Evolutionary conservation across 2,329 filamentous ascomycete species (phyloP), one percentile per base, ranked within the genome.

Genomic region (Colletotrichum godetiae): DNA sequence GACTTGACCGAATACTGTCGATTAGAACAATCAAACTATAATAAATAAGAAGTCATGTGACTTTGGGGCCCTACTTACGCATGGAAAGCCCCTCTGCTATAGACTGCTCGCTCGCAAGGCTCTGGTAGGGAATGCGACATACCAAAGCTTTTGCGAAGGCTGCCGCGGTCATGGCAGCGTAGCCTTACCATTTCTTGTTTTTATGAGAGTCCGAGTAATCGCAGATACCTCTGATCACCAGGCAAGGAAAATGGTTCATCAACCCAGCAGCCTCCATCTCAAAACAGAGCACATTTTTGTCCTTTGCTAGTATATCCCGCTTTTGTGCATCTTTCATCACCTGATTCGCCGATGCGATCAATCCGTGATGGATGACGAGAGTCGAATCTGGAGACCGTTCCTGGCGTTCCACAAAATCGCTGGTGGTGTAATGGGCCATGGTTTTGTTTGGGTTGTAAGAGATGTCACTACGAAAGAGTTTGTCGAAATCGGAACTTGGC

Each of bases 271-370:
- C 22, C 13, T 37, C 22, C 33, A 15, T 27, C 12, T 59, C 57
- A 3, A 80, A 72, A 24, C 75, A 80, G 0, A 77, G 79, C 10
- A 80, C 6, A 79, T 79, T 0, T 76, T 78, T 66, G 79, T 80
- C 79, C 79, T 82, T 65, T 82, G 81, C 60, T 82, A 82, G 61
- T 79, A 80, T 65, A 67, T 83, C 80, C 1, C 82, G 75, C 5
- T 73, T 7, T 1, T 8, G 0, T 0, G 76, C 80, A 61, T 81
- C 62, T 33, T 80, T 79, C 71, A 84, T 80, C 12, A 82, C 1
- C n/a, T 72, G 69, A 57, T 82, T 81, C 0, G 57, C 80, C 0
- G 79, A 82, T 1, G 80, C 82, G 65, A 84, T 82, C 0, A 79
- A 35, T 0, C 83, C 83, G 35, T 81, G 82, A 66, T 83, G 75